Evolutionary conservation across 78 protist genomes (phyloP).

Genomic region (Pigoraptor vietnamica): DNA sequence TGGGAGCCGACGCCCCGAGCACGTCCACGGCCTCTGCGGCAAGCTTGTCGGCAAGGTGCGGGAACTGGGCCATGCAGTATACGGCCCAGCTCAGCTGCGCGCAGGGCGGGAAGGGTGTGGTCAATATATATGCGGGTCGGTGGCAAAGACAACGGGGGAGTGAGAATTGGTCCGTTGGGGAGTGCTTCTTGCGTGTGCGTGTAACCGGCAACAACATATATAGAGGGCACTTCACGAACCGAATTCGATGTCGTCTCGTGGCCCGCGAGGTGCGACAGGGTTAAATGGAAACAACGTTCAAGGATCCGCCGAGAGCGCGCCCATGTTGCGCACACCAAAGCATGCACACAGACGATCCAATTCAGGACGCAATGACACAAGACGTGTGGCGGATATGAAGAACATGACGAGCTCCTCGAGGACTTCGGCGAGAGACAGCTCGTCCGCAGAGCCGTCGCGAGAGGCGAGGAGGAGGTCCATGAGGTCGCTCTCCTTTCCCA

Average conservation of each 20-base stretch:
- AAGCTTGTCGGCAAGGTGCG: not conserved
- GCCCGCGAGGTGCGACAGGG: not conserved
- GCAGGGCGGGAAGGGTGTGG: no score
- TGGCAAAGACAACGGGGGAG: no score
- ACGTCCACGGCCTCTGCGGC: not conserved
- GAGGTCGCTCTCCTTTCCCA: not conserved
- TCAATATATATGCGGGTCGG: no score
- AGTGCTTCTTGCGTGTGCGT: no score
- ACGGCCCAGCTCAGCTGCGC: no score
- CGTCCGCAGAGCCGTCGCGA: not conserved
- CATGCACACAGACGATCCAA: not conserved
- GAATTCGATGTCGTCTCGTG: not conserved
- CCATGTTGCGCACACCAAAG: not conserved
- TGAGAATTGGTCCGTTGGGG: no score
- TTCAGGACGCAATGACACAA: not conserved
- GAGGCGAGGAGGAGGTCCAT: not conserved
- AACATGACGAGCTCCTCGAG: not conserved
- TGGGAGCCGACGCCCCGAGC: not conserved
- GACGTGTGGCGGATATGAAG: not conserved
- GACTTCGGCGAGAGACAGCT: not conserved
- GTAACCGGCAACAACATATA: no score
- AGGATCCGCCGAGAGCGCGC: not conserved
- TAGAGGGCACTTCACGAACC: no score
- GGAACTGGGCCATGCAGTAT: not conserved
- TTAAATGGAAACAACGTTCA: not conserved